Conservation (phyloP, 768 basidiomycete genomes). For the Suillus spraguei region DNA sequence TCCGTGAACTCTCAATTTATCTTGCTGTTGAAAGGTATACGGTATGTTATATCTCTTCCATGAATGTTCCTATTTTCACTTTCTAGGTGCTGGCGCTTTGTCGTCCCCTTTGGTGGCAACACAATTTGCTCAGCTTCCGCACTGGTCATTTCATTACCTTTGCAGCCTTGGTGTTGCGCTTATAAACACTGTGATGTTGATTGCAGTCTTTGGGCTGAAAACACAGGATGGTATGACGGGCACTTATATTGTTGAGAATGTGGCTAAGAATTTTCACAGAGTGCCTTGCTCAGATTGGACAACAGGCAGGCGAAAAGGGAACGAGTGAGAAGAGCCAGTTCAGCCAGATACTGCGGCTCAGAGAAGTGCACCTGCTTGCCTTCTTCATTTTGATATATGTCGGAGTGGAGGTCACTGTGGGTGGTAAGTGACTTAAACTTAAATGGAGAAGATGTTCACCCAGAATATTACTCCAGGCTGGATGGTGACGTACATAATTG, state of each 20-base stretch:
- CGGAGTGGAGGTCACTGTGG: constrained; percentile 54
- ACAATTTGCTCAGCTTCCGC: constrained; percentile 43
- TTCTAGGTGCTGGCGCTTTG: constrained; percentile 48
- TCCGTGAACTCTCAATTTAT: neutral
- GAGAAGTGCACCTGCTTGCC: constrained; percentile 47
- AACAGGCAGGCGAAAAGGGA: constrained; percentile 26
- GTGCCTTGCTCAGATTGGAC: constrained; percentile 39
- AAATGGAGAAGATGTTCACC: neutral
- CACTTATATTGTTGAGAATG: neutral
- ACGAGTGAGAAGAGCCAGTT: constrained; percentile 40
- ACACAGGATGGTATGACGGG: constrained; percentile 59
- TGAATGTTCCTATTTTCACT: neutral
- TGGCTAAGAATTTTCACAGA: constrained; percentile 27
- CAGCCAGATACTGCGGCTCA: constrained; percentile 47
- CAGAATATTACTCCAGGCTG: constrained; percentile 44
- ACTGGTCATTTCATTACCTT: constrained; percentile 45
- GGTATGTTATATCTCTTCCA: neutral
- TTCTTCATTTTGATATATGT: constrained; percentile 48
- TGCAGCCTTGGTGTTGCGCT: constrained; percentile 68
- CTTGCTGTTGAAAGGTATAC: neutral
- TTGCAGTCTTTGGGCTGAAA: constrained; percentile 62
- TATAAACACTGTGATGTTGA: constrained; percentile 51
- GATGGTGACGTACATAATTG: constrained; percentile 62
- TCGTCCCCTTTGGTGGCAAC: constrained; percentile 56
- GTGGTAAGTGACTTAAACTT: constrained; percentile 39